Conservation (phyloP, 2,329 filamentous ascomycete species). For the Exophiala oligosperma region DNA sequence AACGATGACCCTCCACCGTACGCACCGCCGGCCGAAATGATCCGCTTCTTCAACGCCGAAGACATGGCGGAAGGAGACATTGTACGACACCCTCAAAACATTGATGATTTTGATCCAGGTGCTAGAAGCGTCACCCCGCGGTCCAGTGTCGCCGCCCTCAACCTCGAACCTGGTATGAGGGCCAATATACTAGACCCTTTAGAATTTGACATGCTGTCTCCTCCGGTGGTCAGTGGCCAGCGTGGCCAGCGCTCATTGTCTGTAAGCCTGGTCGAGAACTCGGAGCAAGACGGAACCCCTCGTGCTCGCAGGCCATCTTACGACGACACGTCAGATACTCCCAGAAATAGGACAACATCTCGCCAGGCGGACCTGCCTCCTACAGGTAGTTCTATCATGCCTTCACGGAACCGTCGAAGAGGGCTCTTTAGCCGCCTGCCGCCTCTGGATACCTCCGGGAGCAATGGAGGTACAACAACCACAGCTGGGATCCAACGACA, state of each 20-base stretch:
- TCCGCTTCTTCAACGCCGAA: constrained; percentile 8
- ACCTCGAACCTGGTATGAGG: constrained; percentile 4
- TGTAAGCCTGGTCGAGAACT: constrained; percentile 1
- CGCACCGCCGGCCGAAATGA: constrained; percentile 13
- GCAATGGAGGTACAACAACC: not conserved
- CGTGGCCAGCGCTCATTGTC: constrained; percentile 9
- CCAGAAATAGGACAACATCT: not conserved
- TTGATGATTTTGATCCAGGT: constrained; percentile 1
- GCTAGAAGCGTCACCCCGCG: constrained; percentile 16
- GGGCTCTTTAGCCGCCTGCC: constrained; percentile 28
- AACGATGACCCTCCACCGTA: constrained; percentile 29
- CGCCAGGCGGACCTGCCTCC: not conserved
- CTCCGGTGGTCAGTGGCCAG: constrained; percentile 8
- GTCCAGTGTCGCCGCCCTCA: constrained; percentile 7
- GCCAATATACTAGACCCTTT: constrained; percentile 15
- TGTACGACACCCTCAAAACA: not conserved
- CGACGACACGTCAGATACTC: not conserved
- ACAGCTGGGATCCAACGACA: not conserved
- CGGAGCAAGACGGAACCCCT: constrained; percentile 12
- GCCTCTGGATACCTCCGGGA: constrained; percentile 23
- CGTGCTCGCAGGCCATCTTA: not conserved
- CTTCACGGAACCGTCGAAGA: constrained; percentile 20
- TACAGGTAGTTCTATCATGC: not conserved
- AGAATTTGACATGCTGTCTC: constrained; percentile 16
- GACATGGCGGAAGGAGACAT: not conserved